Evolutionary conservation across 331 rosid genomes (phyloP), one percentile per base, ranked within the genome.

Genomic region (Malus hybrid): DNA sequence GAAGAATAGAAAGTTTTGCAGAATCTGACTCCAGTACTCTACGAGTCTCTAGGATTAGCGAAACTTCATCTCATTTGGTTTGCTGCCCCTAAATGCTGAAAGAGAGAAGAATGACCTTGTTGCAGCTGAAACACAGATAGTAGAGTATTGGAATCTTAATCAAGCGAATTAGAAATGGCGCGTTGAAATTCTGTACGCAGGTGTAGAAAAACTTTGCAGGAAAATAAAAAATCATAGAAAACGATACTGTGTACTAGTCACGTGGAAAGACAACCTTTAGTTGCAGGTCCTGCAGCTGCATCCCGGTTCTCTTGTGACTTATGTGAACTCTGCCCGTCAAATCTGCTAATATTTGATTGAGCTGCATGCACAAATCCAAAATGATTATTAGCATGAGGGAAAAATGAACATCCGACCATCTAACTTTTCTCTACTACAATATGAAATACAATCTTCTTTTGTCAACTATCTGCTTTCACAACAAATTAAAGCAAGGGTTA

Each of bases 51-150:
- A 39, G 77, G 78, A 79, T 73, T 70, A 85, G 71, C 75, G 84
- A 75, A 79, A 81, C 85, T 83, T 79, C 7, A 85, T 82, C 77
- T 89, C 89, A 60, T 87, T 78, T 73, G 85, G 97, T 79, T 89
- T 88, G 77, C 83, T 87, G 65, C 96, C 98, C 86, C 98, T 86
- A 80, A 92, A 94, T 5, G 99, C 99, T 61, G 99, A 92, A 85
- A 94, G 97, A 70, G 99, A 94, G 87, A 94, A 94, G 96, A 94
- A 92, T 78, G 98, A 91, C 81, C 96, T 92, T 78, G 96, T 77
- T 60, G 85, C 97, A 10, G 46, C 46, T 88, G 92, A 74, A 84
- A 87, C 83, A 80, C 64, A 80, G 57, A 81, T 4, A 52, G 56
- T 48, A 75, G 58, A 76, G 60, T 58, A 85, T 79, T 53, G 76